Percentiles rank a stretch among this genome's conserved stretches.
Conservation (phyloP, 2,329 filamentous ascomycete genomes). For the Xylariaceae sp. region DNA sequence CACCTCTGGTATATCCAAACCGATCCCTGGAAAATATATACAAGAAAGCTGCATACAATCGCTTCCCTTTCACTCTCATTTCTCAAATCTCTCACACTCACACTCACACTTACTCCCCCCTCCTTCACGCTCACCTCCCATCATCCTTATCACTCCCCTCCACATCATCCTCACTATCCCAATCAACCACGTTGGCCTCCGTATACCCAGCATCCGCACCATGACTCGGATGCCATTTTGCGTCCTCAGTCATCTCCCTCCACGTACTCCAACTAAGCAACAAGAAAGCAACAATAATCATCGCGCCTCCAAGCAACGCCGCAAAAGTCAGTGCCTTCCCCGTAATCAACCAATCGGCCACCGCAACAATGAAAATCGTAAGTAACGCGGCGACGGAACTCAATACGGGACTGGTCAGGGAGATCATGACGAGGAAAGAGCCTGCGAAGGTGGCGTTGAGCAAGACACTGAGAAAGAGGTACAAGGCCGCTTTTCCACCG, state of each 20-base stretch:
- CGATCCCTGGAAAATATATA: too few species aligned
- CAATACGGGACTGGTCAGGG: slow-evolving; percentile 85
- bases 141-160: slow-evolving; percentile 44
- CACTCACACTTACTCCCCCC: too few species aligned
- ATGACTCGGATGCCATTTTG: too few species aligned
- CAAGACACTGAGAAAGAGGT: slow-evolving; percentile 75
- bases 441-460: slow-evolving; percentile 92
- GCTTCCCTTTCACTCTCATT: too few species aligned
- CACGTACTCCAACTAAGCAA: slow-evolving; percentile 89
- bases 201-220: slow-evolving; percentile 43
- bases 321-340: slow-evolving; percentile 71
- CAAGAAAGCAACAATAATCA: slow-evolving; percentile 87
- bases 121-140: too few species aligned
- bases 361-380: slow-evolving; percentile 93
- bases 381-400: slow-evolving; percentile 88
- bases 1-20: too few species aligned
- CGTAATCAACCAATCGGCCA: slow-evolving; percentile 84
- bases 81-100: too few species aligned
- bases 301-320: slow-evolving; percentile 73
- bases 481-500: slow-evolving; percentile 69
- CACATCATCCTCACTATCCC: slow-evolving; percentile 46
- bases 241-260: slow-evolving; percentile 84
- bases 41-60: too few species aligned
- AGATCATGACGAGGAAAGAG: slow-evolving; percentile 88
- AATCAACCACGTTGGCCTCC: slow-evolving; percentile 34